Conservation (phyloP, 2,329 filamentous ascomycete genomes). For the Aspergillus intermedius region DNA sequence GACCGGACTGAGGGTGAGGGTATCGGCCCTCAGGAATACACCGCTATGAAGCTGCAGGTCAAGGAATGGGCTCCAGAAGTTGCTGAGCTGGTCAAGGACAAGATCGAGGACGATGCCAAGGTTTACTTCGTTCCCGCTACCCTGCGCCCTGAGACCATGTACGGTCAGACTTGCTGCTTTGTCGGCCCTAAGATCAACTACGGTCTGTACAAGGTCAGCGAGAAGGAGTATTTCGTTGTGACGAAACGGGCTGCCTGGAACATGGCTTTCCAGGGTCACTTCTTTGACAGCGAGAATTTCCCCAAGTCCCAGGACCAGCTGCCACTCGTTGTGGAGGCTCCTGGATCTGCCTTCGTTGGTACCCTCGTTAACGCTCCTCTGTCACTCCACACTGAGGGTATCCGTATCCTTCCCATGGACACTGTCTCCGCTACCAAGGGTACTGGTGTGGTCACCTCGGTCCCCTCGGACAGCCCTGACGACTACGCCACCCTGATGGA, state of each 20-base stretch:
- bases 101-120: slow-evolving; percentile 69
- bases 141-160: slow-evolving; percentile 95
- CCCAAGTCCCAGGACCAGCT: slow-evolving; percentile 61
- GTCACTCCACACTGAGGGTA: slow-evolving; percentile 73
- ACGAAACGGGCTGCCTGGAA: slow-evolving; percentile 81
- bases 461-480: slow-evolving; percentile 92
- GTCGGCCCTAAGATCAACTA: slow-evolving; percentile 86
- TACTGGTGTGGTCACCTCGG: slow-evolving; percentile 91
- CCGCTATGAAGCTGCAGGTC: slow-evolving; percentile 82
- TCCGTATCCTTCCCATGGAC: slow-evolving; percentile 92
- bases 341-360: slow-evolving; percentile 75
- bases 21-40: slow-evolving; percentile 83
- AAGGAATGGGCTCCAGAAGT: slow-evolving; percentile 80
- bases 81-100: slow-evolving; percentile 63
- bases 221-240: slow-evolving; percentile 75
- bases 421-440: slow-evolving; percentile 87
- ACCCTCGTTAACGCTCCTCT: slow-evolving; percentile 86
- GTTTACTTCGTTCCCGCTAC: slow-evolving; percentile 91
- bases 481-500: slow-evolving; percentile 87
- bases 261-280: slow-evolving; percentile 90
- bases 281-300: slow-evolving; percentile 50
- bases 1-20: slow-evolving; percentile 76
- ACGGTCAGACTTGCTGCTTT: slow-evolving; percentile 94
- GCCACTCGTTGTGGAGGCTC: slow-evolving; percentile 66
- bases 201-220: slow-evolving; percentile 72